Conservation (phyloP, 2,329 filamentous ascomycete species). For the Claviceps purpurea region DNA sequence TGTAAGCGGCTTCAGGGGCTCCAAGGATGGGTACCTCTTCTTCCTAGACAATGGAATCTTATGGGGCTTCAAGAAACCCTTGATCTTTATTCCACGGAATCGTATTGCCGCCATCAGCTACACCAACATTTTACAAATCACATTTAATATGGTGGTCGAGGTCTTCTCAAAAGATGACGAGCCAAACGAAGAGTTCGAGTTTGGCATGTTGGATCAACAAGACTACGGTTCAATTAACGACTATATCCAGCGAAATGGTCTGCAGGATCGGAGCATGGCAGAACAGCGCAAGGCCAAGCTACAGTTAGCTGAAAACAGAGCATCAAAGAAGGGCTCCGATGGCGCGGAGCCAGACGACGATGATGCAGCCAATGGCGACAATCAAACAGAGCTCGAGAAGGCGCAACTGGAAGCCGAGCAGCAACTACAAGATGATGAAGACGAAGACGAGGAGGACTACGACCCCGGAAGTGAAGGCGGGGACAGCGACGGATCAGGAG, state of each 20-base stretch:
- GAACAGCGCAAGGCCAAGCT: conserved; percentile 53
- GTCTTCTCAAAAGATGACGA: conserved; percentile 36
- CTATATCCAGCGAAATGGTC: conserved; percentile 45
- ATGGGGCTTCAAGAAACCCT: conserved; percentile 58
- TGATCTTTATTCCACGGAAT: conserved; percentile 49
- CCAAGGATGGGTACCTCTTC: conserved; percentile 55
- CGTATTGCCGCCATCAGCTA: conserved; percentile 51
- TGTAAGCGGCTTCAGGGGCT: conserved; percentile 52
- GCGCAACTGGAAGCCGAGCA: conserved; percentile 39
- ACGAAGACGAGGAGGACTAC: conserved; percentile 53
- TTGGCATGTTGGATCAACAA: conserved; percentile 56
- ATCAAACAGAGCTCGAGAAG: conserved; percentile 33
- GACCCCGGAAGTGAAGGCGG: conserved; percentile 46
- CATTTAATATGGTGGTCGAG: conserved; percentile 55
- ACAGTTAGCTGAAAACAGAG: conserved; percentile 45
- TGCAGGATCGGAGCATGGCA: conserved; percentile 56
- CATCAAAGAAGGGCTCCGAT: conserved; percentile 29
- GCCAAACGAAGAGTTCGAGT: conserved; percentile 48
- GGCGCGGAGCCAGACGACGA: conserved; percentile 23
- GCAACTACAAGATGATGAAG: conserved; percentile 44
- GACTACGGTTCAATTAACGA: conserved; percentile 52
- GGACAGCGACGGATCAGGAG: conserved; percentile 42
- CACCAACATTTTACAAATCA: conserved; percentile 52
- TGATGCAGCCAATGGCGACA: conserved; percentile 16
- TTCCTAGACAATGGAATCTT: conserved; percentile 54